These are phyloP conservation scores for Xylariomycetidae sp. DNA, from an alignment of 2,329 filamentous ascomycete species.

Conservation along the genomic window DNA sequence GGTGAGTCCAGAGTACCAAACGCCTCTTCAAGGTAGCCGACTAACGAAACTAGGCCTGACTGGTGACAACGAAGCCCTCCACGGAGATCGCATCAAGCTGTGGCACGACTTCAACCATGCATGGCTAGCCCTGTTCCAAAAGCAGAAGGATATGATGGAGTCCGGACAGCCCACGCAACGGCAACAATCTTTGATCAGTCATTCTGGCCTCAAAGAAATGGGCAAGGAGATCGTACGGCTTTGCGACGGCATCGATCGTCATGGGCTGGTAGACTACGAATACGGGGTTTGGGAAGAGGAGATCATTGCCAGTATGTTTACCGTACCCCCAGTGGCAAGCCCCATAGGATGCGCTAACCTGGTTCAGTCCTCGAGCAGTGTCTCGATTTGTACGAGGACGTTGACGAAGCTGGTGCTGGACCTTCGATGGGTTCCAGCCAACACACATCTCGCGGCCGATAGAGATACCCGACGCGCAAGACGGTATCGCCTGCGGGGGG, in stretches of 20 bases:
- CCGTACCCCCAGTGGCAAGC: not conserved
- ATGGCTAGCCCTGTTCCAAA: slow-evolving; percentile 79
- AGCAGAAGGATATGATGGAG: slow-evolving; percentile 70
- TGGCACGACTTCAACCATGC: slow-evolving; percentile 95
- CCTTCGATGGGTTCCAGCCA: slow-evolving; percentile 15
- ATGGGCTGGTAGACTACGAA: slow-evolving; percentile 95
- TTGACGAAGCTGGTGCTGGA: slow-evolving; percentile 27
- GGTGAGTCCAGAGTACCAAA: slow-evolving; percentile 35
- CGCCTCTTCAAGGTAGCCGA: slow-evolving; percentile 9
- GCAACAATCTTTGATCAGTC: slow-evolving; percentile 57
- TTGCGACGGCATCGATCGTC: slow-evolving; percentile 80
- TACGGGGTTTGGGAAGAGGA: slow-evolving; percentile 95
- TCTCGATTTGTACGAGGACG: slow-evolving; percentile 39
- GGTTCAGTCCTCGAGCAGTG: slow-evolving; percentile 29
- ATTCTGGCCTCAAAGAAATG: slow-evolving; percentile 68
- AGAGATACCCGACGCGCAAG: slow-evolving; percentile 11
- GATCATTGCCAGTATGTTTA: slow-evolving; percentile 76
- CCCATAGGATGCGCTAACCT: slow-evolving; percentile 5
- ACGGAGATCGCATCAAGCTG: slow-evolving; percentile 70
- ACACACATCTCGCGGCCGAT: slow-evolving; percentile 13
- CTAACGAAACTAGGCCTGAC: slow-evolving; percentile 60
- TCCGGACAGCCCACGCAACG: slow-evolving; percentile 52
- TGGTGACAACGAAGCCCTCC: slow-evolving; percentile 71
- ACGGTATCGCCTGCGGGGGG: not conserved
- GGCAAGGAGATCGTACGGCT: slow-evolving; percentile 75